Conservation (phyloP, 1,284 basidiomycete genomes). For the Anthracocystis panici-leucophaei region DNA sequence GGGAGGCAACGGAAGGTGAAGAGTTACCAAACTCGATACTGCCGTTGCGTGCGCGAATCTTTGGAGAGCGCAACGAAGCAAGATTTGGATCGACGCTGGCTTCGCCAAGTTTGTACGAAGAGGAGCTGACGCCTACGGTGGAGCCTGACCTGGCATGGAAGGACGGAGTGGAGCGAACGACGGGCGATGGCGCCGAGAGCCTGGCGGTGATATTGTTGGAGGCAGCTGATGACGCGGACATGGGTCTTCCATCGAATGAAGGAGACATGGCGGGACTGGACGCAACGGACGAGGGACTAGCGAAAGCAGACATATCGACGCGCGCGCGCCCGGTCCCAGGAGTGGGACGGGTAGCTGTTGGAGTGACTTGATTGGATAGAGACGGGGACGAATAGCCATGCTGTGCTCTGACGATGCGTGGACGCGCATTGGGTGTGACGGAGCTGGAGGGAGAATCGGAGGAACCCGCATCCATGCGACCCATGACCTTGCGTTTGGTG, state of each 20-base stretch:
- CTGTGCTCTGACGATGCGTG: slow-evolving; percentile 36
- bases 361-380: slow-evolving; percentile 25
- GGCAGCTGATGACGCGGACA: slow-evolving; percentile 23
- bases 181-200: slow-evolving; percentile 31
- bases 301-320: slow-evolving; percentile 50
- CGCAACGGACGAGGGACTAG: slow-evolving; percentile 26
- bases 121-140: slow-evolving; percentile 14
- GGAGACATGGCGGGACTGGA: slow-evolving; percentile 47
- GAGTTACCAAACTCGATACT: slow-evolving; percentile 24
- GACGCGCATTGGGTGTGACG: slow-evolving; percentile 38
- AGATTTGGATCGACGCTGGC: slow-evolving; percentile 26
- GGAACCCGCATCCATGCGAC: slow-evolving; percentile 35
- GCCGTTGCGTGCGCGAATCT: slow-evolving; percentile 23
- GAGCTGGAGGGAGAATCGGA: slow-evolving; percentile 35
- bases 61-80: slow-evolving; percentile 24
- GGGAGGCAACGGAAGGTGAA: slow-evolving; percentile 18
- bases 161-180: slow-evolving; percentile 26
- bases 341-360: slow-evolving; percentile 18
- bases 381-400: slow-evolving; percentile 45
- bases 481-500: slow-evolving; percentile 53
- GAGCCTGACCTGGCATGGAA: slow-evolving; percentile 30
- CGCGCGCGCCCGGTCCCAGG: slow-evolving; percentile 33
- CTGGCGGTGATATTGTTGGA: slow-evolving; percentile 23
- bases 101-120: slow-evolving; percentile 23
- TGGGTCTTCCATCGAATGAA: slow-evolving; percentile 15